Conservation (phyloP, 768 basidiomycete genomes). For the Hemileccinum impolitum region DNA sequence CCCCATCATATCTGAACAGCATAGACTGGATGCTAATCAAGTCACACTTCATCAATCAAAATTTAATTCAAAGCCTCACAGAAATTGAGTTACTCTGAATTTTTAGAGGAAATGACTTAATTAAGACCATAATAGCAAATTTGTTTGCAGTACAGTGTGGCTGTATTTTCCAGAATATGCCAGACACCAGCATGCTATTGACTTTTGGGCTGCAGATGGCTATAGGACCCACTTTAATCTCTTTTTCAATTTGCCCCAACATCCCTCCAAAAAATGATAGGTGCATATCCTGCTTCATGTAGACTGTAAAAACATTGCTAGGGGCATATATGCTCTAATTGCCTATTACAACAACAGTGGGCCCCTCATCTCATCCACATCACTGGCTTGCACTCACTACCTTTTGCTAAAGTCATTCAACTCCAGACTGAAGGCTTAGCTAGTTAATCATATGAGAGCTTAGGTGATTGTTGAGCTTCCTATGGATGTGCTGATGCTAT, state of each 20-base stretch:
- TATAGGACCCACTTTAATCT: background rate
- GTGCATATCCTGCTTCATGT: background rate
- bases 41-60: no score
- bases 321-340: background rate
- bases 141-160: no score
- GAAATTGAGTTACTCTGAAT: no score
- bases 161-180: no score
- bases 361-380: no score
- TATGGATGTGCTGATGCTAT: background rate
- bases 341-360: background rate
- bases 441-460: constrained; percentile 2
- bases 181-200: background rate
- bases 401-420: background rate
- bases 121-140: no score
- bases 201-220: background rate
- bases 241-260: background rate
- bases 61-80: no score
- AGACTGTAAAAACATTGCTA: background rate
- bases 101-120: no score
- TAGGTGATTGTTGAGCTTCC: background rate
- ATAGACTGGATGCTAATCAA: no score
- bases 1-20: no score
- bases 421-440: background rate
- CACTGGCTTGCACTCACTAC: no score
- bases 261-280: background rate